Evolutionary conservation across 371 early-diverging fungal species (phyloP), one percentile per base, ranked within the genome.

Genomic region (Rhizomucor pusillus): DNA sequence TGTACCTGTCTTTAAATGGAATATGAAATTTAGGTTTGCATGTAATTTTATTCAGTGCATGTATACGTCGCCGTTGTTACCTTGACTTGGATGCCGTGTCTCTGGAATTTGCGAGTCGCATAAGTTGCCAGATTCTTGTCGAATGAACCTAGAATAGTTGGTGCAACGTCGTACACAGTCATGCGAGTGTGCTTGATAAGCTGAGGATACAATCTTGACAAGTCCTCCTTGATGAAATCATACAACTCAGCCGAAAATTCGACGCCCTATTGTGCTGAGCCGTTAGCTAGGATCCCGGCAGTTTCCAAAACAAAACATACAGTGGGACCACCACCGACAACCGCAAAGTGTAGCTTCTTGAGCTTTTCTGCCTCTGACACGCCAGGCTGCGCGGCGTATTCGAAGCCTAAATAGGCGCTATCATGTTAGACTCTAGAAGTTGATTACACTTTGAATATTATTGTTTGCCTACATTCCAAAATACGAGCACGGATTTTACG

Each of bases 311-410:
- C 13, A 29, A 18, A 52, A 50, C 59, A 29, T 54, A 73, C 73
- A 25, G 89, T 88, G 1, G 88, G 86, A 1, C 92, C 92, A 47
- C 90, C 90, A 5, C 92, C 92, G 36, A 90, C 87, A 10, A 90
- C 82, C 1, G 89, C 93, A 73, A 95, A 89, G 54, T 90, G 88
- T 54, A 96, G 68, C 57, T 92, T 67, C 13, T 86, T 80, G n/a
- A 77, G 61, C 54, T 82, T 74, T 62, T 91, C 90, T 40, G 79
- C 69, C n/a, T 77, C 80, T 5, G 77, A 74, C 36, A 67, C 75
- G 39, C 61, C 85, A 70, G 87, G 91, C 71, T 66, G 80, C 53
- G 60, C 73, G 1, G 93, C 94, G 9, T 84, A 75, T 59, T 94
- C 94, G 66, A 96, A 84, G 58, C 78, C 75, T 74, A 47, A 36